phyloP scores from a whole-genome alignment of 2,329 filamentous ascomycete genomes.

The Cercospora sojina region DNA sequence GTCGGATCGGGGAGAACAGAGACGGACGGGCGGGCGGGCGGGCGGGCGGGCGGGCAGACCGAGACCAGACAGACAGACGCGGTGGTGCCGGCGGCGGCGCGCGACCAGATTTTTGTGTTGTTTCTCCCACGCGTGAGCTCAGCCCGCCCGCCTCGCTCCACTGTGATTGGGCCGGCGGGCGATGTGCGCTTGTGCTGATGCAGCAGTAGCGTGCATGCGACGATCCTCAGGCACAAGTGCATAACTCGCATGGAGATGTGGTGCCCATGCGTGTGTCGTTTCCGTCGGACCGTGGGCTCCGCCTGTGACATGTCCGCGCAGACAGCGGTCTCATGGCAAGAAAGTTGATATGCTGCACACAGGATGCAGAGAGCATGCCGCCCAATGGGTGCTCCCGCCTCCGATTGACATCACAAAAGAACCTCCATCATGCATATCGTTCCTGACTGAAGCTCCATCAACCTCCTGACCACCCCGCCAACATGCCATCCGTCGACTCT shows the following conservation, averaged over 20 bases:
- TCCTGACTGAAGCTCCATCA: background rate
- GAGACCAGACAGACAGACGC: background rate
- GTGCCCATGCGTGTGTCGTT: background rate
- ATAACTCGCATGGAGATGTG: background rate
- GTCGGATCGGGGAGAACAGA: background rate
- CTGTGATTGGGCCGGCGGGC: background rate
- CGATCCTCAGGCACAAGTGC: background rate
- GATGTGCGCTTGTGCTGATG: background rate
- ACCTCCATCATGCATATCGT: background rate
- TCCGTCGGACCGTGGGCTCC: background rate
- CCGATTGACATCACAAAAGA: constrained; percentile 10
- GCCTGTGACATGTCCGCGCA: background rate
- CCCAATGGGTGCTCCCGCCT: background rate
- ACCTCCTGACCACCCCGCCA: background rate
- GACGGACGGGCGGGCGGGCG: background rate
- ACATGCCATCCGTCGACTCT: constrained; percentile 52
- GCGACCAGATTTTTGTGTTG: background rate
- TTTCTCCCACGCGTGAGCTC: background rate
- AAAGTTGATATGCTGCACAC: background rate
- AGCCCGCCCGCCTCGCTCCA: background rate
- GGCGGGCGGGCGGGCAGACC: background rate
- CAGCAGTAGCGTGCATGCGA: background rate
- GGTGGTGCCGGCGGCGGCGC: background rate
- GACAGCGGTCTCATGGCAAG: background rate
- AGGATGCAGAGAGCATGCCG: background rate